Evolutionary conservation across 192 early-diverging fungal genomes (phyloP).

Genomic region (Entomortierella parvispora): DNA sequence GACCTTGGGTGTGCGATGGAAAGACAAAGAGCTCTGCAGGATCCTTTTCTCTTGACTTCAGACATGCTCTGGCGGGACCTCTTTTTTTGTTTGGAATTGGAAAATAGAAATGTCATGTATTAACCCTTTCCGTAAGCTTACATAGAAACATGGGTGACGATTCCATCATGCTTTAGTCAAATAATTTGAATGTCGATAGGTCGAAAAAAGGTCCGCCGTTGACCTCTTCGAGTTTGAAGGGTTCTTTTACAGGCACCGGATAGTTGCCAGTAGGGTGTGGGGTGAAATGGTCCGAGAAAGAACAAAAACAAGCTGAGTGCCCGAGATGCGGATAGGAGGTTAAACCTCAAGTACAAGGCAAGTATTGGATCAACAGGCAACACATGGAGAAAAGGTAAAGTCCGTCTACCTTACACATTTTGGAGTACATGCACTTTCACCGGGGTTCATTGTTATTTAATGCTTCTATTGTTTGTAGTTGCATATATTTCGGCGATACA

Average conservation of each 20-base stretch:
- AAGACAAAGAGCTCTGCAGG: constrained; percentile 20
- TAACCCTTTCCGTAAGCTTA: no score
- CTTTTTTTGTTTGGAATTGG: neutral
- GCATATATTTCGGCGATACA: constrained; percentile 1
- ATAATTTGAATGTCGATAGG: neutral
- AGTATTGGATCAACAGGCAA: neutral
- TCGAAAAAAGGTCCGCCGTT: neutral
- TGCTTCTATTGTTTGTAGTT: neutral
- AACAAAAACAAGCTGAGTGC: neutral
- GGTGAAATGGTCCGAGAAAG: neutral
- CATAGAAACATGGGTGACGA: neutral
- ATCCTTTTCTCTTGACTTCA: constrained; percentile 30
- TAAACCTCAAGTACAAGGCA: constrained; percentile 1
- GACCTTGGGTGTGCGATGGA: constrained; percentile 10
- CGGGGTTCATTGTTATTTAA: neutral
- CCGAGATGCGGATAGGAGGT: neutral
- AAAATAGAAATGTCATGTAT: neutral
- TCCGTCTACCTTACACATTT: neutral
- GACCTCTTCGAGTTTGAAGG: constrained; percentile 3
- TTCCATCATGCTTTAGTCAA: neutral
- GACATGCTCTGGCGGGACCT: constrained; percentile 2
- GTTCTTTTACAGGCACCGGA: neutral
- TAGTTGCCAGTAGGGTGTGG: neutral
- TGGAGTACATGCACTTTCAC: neutral
- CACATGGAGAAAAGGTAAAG: constrained; percentile 1